phyloP scores from a whole-genome alignment of 1,284 basidiomycete species.

The Rhodotorula sp. region DNA sequence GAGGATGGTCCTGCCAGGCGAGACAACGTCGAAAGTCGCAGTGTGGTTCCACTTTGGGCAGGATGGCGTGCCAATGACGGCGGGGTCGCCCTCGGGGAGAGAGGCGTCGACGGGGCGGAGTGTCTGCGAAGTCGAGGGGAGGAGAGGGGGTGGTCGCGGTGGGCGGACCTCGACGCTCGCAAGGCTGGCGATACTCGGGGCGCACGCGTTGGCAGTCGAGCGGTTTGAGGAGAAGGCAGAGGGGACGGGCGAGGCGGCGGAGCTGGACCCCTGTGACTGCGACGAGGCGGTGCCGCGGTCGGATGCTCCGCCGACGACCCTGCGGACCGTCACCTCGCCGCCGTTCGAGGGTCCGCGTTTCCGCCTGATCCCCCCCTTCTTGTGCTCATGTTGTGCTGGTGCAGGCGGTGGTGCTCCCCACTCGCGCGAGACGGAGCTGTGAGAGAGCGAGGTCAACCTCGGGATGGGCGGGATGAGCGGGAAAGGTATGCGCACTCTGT shows the following conservation, averaged over 20 bases:
- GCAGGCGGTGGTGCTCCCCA: slow-evolving; percentile 32
- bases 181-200: slow-evolving; percentile 1
- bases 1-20: slow-evolving; percentile 49
- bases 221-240: neutral
- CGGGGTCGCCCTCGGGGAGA: slow-evolving; percentile 26
- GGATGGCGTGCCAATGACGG: slow-evolving; percentile 39
- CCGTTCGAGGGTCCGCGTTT: neutral
- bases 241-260: neutral
- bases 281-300: neutral
- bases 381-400: neutral
- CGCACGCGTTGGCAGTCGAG: neutral
- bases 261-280: neutral
- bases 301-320: slow-evolving; percentile 6
- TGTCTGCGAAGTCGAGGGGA: slow-evolving; percentile 3
- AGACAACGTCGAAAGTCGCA: slow-evolving; percentile 53
- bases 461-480: neutral
- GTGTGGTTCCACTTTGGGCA: slow-evolving; percentile 52
- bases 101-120: slow-evolving; percentile 22
- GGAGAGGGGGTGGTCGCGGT: slow-evolving; percentile 1
- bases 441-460: neutral
- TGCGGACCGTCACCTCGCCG: neutral
- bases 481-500: slow-evolving; percentile 24
- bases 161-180: neutral
- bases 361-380: slow-evolving; percentile 13
- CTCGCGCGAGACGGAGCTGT: slow-evolving; percentile 37